Evolutionary conservation across 257 asterid species (phyloP).

Genomic region (Solanum paucissectum): DNA sequence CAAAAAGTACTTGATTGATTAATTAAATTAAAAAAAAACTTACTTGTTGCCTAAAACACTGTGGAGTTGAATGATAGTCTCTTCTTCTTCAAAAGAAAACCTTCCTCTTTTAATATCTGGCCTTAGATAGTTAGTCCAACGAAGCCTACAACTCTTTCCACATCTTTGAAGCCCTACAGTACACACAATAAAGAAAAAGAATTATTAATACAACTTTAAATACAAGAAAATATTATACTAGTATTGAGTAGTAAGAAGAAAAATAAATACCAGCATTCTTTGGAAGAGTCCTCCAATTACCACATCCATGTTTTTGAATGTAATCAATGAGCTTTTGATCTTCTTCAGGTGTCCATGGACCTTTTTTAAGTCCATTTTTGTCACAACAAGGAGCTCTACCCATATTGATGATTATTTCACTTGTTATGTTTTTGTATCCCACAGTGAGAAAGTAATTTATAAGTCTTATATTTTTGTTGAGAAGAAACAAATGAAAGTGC

Average conservation of each 20-base stretch:
- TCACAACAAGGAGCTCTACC: conserved; percentile 83
- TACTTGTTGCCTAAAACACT: conserved; percentile 80
- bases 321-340: conserved; percentile 64
- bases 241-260: background rate
- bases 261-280: conserved; percentile 55
- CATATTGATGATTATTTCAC: conserved; percentile 21
- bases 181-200: background rate
- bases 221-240: too few relatives aligned
- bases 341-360: conserved; percentile 91
- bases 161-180: conserved; percentile 61
- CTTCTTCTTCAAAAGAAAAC: conserved; percentile 75
- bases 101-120: conserved; percentile 75
- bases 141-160: conserved; percentile 77
- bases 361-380: conserved; percentile 65
- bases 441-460: background rate
- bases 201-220: background rate
- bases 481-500: background rate
- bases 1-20: background rate
- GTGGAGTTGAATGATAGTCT: conserved; percentile 69
- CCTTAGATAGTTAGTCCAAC: conserved; percentile 86
- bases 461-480: background rate
- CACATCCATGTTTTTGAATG: conserved; percentile 52
- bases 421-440: too few relatives aligned
- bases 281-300: conserved; percentile 83
- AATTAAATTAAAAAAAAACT: background rate